Base-by-base conservation (phyloP, 352 stramenopile species). In the Globisporangium polare region DNA sequence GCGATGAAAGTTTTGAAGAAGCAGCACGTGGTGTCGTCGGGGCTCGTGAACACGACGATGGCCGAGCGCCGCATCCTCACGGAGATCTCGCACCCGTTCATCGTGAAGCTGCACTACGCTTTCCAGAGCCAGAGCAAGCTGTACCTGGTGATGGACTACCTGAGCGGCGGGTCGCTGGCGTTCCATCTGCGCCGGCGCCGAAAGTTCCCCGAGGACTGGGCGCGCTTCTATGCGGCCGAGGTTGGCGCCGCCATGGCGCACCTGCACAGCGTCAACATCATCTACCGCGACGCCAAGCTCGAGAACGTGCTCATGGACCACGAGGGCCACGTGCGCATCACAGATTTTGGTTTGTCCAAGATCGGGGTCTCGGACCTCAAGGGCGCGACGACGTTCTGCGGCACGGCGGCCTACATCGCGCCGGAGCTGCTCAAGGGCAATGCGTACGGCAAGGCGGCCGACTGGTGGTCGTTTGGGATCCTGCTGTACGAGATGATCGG, bases 1-100 rank as follows among this genome's bases (percentile, higher is more conserved):
- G 98, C 98, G 3, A 98, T 99, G 86, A 99, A 99, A 68, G 90
- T 98, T 47, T 69, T 98, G 56, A 97, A 97, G 73, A 98, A 98
- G 69, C 81, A 94, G 53, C 83, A 96, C 47, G 85, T 98, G 24
- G 83, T 95, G 45, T 94, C 86, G 33, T 97, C 88, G 42, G 88
- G 89, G 2, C 83, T 97, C 6, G 88, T 97, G 22, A 96, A 97
- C 70, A 97, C 95, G 41, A 98, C 92, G 17, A 98, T 96, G 86
- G 88, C 89, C 0, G 92, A 98, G 74, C 87, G 92, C 56, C 83
- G 90, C 45, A 97, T 98, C 58, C 65, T 98, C 45, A 97, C 81
- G 8, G 88, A 97, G 63, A 97, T 97, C 58, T 72, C 74, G 6
- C 92, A 98, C 61, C 94, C 94, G 15, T 98, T 97, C 59, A 90